Percentiles rank a stretch among this genome's conserved stretches.
Evolutionary conservation across 1,284 basidiomycete species (phyloP).

Genomic region (Melampsora americana): DNA sequence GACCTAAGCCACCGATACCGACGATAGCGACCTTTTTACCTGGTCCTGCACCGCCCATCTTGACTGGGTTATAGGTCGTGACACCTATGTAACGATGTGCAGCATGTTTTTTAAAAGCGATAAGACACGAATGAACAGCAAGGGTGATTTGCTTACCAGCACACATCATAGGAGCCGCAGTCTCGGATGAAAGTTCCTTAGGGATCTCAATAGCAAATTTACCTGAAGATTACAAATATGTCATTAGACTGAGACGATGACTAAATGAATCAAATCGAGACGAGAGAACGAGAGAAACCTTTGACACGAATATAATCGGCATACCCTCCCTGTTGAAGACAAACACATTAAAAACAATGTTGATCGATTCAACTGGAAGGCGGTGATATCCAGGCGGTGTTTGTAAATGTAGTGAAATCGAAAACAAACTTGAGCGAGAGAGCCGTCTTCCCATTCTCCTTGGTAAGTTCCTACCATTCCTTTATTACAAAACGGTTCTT

Average conservation of each 20-base stretch:
- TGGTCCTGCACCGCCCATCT: conserved; percentile 31
- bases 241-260: background rate
- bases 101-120: background rate
- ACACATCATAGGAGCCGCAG: conserved; percentile 44
- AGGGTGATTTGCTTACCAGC: conserved; percentile 18
- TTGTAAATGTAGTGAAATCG: background rate
- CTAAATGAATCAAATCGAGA: background rate
- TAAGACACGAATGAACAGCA: background rate
- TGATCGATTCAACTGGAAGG: too few relatives aligned
- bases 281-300: background rate
- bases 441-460: conserved; percentile 30
- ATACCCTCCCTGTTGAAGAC: conserved; percentile 18
- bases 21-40: conserved; percentile 40
- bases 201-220: conserved; percentile 43
- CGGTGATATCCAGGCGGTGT: background rate
- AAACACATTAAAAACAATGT: background rate
- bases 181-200: conserved; percentile 33
- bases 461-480: conserved; percentile 39
- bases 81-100: background rate
- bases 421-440: conserved; percentile 19
- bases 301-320: conserved; percentile 41
- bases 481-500: conserved; percentile 19
- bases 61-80: conserved; percentile 37
- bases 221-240: background rate
- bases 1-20: conserved; percentile 37